Conservation (phyloP, 768 basidiomycete genomes). For the Mycena amicta region DNA sequence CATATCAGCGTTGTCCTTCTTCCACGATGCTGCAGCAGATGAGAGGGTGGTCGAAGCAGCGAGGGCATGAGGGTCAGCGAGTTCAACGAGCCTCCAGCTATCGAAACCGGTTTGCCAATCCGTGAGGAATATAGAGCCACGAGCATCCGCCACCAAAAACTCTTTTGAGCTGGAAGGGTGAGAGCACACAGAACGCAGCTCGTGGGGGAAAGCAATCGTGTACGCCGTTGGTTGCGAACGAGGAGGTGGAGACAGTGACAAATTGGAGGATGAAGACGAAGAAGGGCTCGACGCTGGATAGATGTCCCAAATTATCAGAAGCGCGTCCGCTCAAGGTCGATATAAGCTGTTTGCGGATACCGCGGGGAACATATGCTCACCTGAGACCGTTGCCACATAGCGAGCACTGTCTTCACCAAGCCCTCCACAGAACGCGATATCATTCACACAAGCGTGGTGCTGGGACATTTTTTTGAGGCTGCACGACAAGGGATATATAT, state of each 20-base stretch:
- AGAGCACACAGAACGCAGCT: conserved; percentile 67
- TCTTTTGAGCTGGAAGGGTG: conserved; percentile 79
- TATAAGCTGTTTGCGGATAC: conserved; percentile 17
- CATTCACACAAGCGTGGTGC: conserved; percentile 78
- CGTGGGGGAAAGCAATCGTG: conserved; percentile 71
- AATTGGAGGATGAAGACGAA: conserved; percentile 30
- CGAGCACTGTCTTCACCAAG: conserved; percentile 65
- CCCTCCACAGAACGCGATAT: conserved; percentile 80
- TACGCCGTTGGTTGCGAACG: conserved; percentile 78
- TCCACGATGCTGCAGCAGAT: conserved; percentile 63
- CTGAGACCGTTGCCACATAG: conserved; percentile 82
- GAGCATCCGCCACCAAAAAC: conserved; percentile 75
- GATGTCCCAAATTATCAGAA: conserved; percentile 89
- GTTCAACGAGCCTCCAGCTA: conserved; percentile 67
- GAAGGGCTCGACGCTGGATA: conserved; percentile 50
- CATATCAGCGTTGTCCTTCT: conserved; percentile 71
- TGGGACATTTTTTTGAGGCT: background rate
- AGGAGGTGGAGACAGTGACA: conserved; percentile 36
- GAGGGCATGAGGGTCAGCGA: conserved; percentile 69
- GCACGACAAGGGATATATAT: background rate
- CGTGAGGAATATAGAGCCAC: conserved; percentile 74
- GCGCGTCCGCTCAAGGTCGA: conserved; percentile 64
- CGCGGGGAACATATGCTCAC: conserved; percentile 33
- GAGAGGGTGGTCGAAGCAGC: conserved; percentile 47
- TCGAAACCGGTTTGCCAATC: conserved; percentile 69